phyloP scores from a whole-genome alignment of 2,329 filamentous ascomycete species.

The Apiospora marii region DNA sequence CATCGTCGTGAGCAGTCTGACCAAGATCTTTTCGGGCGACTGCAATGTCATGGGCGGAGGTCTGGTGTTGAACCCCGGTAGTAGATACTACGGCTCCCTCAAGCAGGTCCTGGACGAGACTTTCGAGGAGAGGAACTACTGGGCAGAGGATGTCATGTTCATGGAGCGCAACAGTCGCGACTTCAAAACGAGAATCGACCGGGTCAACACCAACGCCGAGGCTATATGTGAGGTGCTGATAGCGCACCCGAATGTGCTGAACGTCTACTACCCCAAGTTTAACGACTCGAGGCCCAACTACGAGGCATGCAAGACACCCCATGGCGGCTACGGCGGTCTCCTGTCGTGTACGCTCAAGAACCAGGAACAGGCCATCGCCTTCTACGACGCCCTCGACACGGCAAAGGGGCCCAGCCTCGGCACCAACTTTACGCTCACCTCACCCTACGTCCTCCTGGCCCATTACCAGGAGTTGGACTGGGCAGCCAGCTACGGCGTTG shows the following conservation, averaged over 20 bases:
- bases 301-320: constrained; percentile 76
- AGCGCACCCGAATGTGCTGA: constrained; percentile 70
- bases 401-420: constrained; percentile 94
- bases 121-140: constrained; percentile 89
- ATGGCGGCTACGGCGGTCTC: constrained; percentile 88
- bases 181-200: constrained; percentile 81
- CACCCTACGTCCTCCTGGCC: constrained; percentile 89
- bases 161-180: constrained; percentile 96
- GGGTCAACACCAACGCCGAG: constrained; percentile 87
- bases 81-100: constrained; percentile 74
- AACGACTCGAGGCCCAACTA: constrained; percentile 75
- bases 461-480: constrained; percentile 94
- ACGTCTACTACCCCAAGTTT: constrained; percentile 87
- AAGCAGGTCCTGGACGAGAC: constrained; percentile 69
- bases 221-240: constrained; percentile 77
- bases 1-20: constrained; percentile 91
- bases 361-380: constrained; percentile 74
- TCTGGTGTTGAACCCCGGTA: constrained; percentile 68
- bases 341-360: constrained; percentile 83
- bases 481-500: constrained; percentile 83
- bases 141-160: constrained; percentile 93
- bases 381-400: constrained; percentile 86
- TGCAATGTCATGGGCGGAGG: constrained; percentile 98
- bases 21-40: constrained; percentile 96
- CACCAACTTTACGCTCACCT: constrained; percentile 94